A percentile compares a stretch with the other conserved stretches of the same genome.
Evolutionary conservation across 768 basidiomycete species (phyloP).

Genomic region (Lanmaoa rubissima): DNA sequence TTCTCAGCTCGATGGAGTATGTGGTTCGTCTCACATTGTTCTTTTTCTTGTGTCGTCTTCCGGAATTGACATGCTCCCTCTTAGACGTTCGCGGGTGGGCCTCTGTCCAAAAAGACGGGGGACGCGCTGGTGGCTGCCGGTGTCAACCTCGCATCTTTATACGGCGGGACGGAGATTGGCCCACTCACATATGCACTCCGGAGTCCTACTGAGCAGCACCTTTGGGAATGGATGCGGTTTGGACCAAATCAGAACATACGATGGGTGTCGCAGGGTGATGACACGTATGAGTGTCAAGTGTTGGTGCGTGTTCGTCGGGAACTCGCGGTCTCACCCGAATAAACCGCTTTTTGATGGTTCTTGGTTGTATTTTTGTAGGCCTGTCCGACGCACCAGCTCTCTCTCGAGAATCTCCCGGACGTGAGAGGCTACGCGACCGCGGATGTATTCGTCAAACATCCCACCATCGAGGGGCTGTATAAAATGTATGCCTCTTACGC

Average conservation of each 20-base stretch:
- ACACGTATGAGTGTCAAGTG: constrained; percentile 37
- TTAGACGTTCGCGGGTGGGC: constrained; percentile 38
- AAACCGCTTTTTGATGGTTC: not conserved
- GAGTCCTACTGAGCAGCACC: constrained; percentile 25
- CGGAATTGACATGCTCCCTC: not conserved
- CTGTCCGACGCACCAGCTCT: constrained; percentile 25
- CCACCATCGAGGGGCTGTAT: constrained; percentile 41
- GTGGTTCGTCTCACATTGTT: constrained; percentile 16
- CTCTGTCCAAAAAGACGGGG: constrained; percentile 36
- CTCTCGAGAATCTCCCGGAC: constrained; percentile 37
- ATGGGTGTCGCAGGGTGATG: constrained; percentile 38
- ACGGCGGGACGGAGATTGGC: constrained; percentile 42
- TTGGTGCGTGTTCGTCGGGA: constrained; percentile 25
- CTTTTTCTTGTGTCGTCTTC: not conserved
- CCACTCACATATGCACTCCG: constrained; percentile 18
- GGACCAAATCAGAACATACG: constrained; percentile 23
- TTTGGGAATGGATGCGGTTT: constrained; percentile 35
- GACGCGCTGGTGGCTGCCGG: constrained; percentile 33
- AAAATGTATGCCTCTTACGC: constrained; percentile 34
- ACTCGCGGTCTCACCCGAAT: not conserved
- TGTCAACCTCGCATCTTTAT: constrained; percentile 33
- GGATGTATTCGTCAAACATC: constrained; percentile 45
- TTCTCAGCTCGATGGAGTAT: constrained; percentile 15
- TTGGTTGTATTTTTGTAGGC: constrained; percentile 17
- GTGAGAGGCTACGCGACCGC: constrained; percentile 42